These are phyloP conservation scores for Leccinum disarticulatum DNA, from an alignment of 768 basidiomycete genomes.

Conservation along the genomic window DNA sequence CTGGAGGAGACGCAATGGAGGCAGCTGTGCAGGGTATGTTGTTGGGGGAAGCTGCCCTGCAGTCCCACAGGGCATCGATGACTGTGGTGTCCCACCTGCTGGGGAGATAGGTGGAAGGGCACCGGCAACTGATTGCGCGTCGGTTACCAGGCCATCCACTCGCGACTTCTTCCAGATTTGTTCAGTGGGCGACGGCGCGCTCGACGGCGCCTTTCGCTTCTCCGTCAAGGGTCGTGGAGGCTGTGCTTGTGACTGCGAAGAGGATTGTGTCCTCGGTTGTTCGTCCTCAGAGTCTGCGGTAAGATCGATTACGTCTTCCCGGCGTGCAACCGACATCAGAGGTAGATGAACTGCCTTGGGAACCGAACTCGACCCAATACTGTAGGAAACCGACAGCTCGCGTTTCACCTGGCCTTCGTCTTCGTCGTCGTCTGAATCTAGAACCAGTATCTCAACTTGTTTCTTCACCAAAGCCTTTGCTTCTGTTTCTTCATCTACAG, in stretches of 20 bases:
- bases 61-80: constrained; percentile 15
- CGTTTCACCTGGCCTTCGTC: constrained; percentile 74
- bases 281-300: constrained; percentile 83
- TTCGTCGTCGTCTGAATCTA: constrained; percentile 77
- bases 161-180: constrained; percentile 74
- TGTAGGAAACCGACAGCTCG: constrained; percentile 68
- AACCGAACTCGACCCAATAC: constrained; percentile 41
- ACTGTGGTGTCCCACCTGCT: constrained; percentile 10
- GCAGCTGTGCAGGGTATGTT: constrained; percentile 26
- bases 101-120: constrained; percentile 30
- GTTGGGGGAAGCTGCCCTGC: constrained; percentile 17
- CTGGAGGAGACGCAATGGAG: constrained; percentile 28
- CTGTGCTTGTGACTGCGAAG: constrained; percentile 32
- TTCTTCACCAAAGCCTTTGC: constrained; percentile 46
- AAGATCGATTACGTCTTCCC: constrained; percentile 74
- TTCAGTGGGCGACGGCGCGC: constrained; percentile 55
- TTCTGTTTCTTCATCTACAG: constrained; percentile 29
- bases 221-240: constrained; percentile 34
- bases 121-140: constrained; percentile 9
- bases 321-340: constrained; percentile 21
- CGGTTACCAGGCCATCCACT: constrained; percentile 25
- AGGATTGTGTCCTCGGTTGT: constrained; percentile 34
- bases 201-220: constrained; percentile 61
- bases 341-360: constrained; percentile 26
- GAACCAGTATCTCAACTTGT: constrained; percentile 59